A percentile compares a stretch with the other conserved stretches of the same genome.
Evolutionary conservation across 306 rosid genomes (phyloP).

Genomic region (Crotalaria pallida): DNA sequence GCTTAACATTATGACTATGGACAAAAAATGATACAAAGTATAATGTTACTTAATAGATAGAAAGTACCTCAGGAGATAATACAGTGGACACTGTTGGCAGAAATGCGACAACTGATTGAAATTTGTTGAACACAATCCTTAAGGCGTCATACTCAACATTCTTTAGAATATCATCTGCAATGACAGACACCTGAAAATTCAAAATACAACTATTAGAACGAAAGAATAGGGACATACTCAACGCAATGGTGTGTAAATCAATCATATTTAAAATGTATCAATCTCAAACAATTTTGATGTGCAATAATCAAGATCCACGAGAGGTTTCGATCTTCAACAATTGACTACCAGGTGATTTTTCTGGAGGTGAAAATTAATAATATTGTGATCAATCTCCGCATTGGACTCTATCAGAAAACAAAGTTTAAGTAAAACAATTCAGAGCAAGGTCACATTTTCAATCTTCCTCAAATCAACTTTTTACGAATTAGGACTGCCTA

Average conservation of each 20-base stretch:
- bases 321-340: neutral
- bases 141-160: slow-evolving; percentile 90
- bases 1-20: neutral
- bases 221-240: neutral
- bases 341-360: too few species aligned
- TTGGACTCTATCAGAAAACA: neutral
- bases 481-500: neutral
- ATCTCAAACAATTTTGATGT: neutral
- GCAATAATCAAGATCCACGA: slow-evolving; percentile 2
- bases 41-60: neutral
- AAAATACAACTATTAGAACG: slow-evolving; percentile 11
- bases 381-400: neutral
- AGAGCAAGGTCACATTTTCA: neutral
- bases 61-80: slow-evolving; percentile 89
- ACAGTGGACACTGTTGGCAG: slow-evolving; percentile 70
- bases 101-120: slow-evolving; percentile 74
- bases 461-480: neutral
- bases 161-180: slow-evolving; percentile 90
- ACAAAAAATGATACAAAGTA: neutral
- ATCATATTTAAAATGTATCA: neutral
- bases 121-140: slow-evolving; percentile 79
- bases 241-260: neutral
- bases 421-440: neutral
- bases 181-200: slow-evolving; percentile 73
- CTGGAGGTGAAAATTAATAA: too few species aligned